Conservation (phyloP, 768 basidiomycete species). For the Cyclocybe cylindracea region DNA sequence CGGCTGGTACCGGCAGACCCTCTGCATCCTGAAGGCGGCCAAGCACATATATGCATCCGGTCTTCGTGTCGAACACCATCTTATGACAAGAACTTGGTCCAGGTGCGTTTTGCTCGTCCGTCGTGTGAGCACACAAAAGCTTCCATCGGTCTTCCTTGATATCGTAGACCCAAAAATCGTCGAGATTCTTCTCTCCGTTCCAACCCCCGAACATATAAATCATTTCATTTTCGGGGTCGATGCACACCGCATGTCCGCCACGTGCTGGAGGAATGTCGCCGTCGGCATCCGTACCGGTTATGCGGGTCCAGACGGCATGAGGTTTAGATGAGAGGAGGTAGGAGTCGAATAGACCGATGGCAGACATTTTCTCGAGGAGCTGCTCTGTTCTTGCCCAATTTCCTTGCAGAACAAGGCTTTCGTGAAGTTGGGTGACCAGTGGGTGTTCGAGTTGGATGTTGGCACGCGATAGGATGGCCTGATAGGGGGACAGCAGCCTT, state of each 20-base stretch:
- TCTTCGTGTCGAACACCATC: conserved; percentile 77
- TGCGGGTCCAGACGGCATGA: conserved; percentile 59
- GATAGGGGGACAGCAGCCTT: conserved; percentile 66
- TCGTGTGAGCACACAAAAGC: conserved; percentile 55
- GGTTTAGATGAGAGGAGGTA: conserved; percentile 61
- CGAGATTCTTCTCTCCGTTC: conserved; percentile 70
- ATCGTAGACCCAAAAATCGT: conserved; percentile 79
- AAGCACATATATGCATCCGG: conserved; percentile 71
- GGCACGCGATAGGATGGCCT: conserved; percentile 55
- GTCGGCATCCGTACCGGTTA: conserved; percentile 61
- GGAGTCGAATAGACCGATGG: conserved; percentile 59
- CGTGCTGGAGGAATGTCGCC: conserved; percentile 67
- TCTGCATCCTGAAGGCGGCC: conserved; percentile 67
- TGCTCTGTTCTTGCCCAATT: conserved; percentile 61
- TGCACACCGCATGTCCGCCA: conserved; percentile 83
- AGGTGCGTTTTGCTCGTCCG: conserved; percentile 63
- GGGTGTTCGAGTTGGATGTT: conserved; percentile 69
- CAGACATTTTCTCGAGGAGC: conserved; percentile 48
- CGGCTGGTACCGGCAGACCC: conserved; percentile 20
- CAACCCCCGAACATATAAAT: conserved; percentile 83
- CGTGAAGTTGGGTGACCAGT: conserved; percentile 64
- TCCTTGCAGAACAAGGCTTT: conserved; percentile 64
- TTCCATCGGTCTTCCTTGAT: conserved; percentile 63
- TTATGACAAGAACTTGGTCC: conserved; percentile 77
- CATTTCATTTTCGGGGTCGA: conserved; percentile 59